Percentiles rank a stretch among this genome's conserved stretches.
These are phyloP conservation scores for Mortierella hygrophila DNA, from an alignment of 192 early-diverging fungal genomes.

Conservation along the genomic window DNA sequence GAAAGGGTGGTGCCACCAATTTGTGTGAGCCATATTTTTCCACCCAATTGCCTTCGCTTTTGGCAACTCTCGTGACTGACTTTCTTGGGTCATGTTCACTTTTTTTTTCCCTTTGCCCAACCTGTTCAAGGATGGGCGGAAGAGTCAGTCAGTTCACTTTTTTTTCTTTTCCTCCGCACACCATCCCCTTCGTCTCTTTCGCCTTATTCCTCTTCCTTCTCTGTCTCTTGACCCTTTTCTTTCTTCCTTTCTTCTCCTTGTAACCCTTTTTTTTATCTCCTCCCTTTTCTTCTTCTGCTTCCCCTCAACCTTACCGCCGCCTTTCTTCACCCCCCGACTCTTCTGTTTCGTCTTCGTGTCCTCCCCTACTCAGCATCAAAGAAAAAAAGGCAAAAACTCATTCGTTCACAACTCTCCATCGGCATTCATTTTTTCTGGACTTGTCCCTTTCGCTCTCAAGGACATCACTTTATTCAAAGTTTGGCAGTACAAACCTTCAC, in stretches of 20 bases:
- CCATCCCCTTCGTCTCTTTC: background rate
- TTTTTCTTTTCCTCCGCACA: background rate
- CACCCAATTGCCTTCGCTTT: background rate
- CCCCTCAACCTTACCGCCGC: background rate
- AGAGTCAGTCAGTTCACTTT: background rate
- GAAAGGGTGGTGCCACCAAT: background rate
- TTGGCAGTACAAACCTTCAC: too few species aligned
- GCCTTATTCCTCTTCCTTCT: background rate
- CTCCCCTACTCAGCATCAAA: background rate
- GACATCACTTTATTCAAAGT: background rate
- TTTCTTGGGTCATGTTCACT: background rate
- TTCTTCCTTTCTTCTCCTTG: background rate
- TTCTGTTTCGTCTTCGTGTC: background rate
- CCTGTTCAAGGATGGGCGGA: too few species aligned
- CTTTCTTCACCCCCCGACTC: constrained; percentile 12
- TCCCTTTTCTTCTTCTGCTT: background rate
- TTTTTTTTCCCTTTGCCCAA: constrained; percentile 2
- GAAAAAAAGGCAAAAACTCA: background rate
- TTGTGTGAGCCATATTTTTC: background rate
- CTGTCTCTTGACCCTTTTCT: background rate
- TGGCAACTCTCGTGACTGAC: background rate
- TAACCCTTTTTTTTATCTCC: background rate
- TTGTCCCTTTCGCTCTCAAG: background rate
- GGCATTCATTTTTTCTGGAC: background rate
- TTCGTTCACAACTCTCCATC: background rate